These are phyloP conservation scores for Pseudozyma tsukubaensis DNA, from an alignment of 1,284 basidiomycete species.

Conservation along the genomic window DNA sequence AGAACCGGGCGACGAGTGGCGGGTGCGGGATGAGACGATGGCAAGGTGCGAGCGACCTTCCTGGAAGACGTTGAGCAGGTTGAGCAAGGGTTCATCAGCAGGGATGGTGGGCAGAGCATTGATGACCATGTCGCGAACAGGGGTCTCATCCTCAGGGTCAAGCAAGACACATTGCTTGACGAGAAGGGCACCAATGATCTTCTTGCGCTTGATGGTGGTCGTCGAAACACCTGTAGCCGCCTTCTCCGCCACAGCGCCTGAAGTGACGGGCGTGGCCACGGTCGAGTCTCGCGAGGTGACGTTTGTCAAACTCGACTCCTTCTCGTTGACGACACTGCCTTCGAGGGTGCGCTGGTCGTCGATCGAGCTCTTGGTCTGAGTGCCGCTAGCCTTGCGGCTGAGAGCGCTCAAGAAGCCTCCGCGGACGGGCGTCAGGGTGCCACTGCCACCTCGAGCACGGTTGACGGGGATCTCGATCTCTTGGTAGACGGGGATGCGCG, in stretches of 20 bases:
- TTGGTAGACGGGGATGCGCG: constrained; percentile 72
- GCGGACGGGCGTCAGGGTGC: constrained; percentile 40
- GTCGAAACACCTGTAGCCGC: constrained; percentile 1
- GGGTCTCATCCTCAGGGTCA: constrained; percentile 78
- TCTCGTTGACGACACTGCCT: constrained; percentile 32
- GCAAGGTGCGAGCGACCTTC: constrained; percentile 92
- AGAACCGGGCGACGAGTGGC: constrained; percentile 57
- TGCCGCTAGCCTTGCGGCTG: constrained; percentile 68
- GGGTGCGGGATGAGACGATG: constrained; percentile 74
- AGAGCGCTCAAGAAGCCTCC: constrained; percentile 43
- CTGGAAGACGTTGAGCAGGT: constrained; percentile 89
- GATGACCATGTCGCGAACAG: constrained; percentile 65
- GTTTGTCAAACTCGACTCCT: constrained; percentile 51
- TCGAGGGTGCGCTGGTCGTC: constrained; percentile 45
- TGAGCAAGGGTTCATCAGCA: constrained; percentile 84
- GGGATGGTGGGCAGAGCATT: constrained; percentile 88
- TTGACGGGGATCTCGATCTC: constrained; percentile 70
- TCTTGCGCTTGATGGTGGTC: constrained; percentile 72
- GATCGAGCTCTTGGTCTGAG: constrained; percentile 19
- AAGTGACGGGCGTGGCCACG: constrained; percentile 71
- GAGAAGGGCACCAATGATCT: constrained; percentile 82
- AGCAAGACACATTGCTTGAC: constrained; percentile 88
- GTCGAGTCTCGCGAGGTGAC: constrained; percentile 55
- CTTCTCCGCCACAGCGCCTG: constrained; percentile 10
- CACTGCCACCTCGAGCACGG: constrained; percentile 37